Percentiles rank a stretch among this genome's conserved stretches.
Evolutionary conservation across 1,284 basidiomycete species (phyloP).

Genomic region (Marasmius fiardii): DNA sequence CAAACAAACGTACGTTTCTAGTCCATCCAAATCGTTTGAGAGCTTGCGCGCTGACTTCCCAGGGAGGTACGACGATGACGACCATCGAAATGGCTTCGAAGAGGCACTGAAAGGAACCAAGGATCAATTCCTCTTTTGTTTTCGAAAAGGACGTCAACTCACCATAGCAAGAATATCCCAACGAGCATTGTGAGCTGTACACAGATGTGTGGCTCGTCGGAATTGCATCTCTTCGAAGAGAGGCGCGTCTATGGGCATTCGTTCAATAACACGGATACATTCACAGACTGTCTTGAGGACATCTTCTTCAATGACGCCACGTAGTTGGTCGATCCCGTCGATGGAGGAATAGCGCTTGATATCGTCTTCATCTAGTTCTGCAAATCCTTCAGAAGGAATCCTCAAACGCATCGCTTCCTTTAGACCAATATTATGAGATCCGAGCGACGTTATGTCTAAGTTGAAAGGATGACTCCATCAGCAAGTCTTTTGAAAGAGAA

Average conservation of each 20-base stretch:
- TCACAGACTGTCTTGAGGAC: constrained; percentile 20
- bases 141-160: background rate
- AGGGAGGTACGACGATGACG: constrained; percentile 21
- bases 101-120: constrained; percentile 5
- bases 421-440: background rate
- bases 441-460: background rate
- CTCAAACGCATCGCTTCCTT: constrained; percentile 13
- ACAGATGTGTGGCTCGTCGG: constrained; percentile 15
- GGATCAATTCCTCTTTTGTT: background rate
- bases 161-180: constrained; percentile 25
- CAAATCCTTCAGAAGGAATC: constrained; percentile 13
- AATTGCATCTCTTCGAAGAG: constrained; percentile 16
- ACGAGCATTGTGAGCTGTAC: constrained; percentile 19
- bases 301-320: constrained; percentile 17
- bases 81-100: constrained; percentile 14
- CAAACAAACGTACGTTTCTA: constrained; percentile 11
- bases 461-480: background rate
- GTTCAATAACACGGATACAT: constrained; percentile 15
- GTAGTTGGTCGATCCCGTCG: constrained; percentile 18
- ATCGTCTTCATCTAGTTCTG: constrained; percentile 15
- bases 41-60: constrained; percentile 20
- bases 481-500: background rate
- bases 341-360: constrained; percentile 15
- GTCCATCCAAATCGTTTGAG: constrained; percentile 15
- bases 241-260: constrained; percentile 8